Percentiles rank a stretch among this genome's conserved stretches.
phyloP scores from a whole-genome alignment of 805 yeast species.

The Citeromyces matritensis region DNA sequence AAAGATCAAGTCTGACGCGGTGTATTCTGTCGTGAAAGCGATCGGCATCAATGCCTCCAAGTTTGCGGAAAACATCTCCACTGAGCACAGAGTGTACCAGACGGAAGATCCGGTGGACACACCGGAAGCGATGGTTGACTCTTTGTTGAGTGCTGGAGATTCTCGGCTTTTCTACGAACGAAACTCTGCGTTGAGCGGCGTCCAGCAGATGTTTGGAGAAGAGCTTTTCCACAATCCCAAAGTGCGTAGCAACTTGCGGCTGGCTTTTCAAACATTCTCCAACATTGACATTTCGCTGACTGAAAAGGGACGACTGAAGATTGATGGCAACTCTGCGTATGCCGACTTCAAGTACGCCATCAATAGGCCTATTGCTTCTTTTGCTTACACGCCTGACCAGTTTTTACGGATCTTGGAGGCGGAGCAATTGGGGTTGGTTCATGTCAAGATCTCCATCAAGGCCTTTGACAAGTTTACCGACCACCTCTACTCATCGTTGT shows the following conservation, averaged over 20 bases:
- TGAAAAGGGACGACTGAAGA: constrained; percentile 67
- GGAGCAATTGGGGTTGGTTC: constrained; percentile 62
- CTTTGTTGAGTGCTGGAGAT: constrained; percentile 10
- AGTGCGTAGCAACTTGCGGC: constrained; percentile 55
- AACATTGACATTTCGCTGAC: constrained; percentile 63
- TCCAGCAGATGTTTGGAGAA: constrained; percentile 62
- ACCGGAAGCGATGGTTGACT: constrained; percentile 43
- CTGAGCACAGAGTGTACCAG: constrained; percentile 52
- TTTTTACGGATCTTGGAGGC: constrained; percentile 88
- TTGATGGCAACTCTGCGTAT: constrained; percentile 67
- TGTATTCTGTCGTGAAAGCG: constrained; percentile 51
- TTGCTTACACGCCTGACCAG: constrained; percentile 62
- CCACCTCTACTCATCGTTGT: constrained; percentile 37
- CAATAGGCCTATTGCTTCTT: constrained; percentile 64
- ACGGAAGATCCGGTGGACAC: constrained; percentile 50
- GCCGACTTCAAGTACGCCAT: constrained; percentile 86
- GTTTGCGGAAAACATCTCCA: constrained; percentile 67
- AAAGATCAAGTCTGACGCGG: constrained; percentile 45
- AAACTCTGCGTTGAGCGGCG: constrained; percentile 54
- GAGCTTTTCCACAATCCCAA: constrained; percentile 72
- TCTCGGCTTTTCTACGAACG: constrained; percentile 36
- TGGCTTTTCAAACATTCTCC: constrained; percentile 48
- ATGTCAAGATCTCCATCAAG: constrained; percentile 41
- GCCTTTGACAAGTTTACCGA: constrained; percentile 25
- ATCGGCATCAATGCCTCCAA: constrained; percentile 70